Percentiles rank a stretch among this genome's conserved stretches.
These are phyloP conservation scores for Yamadazyma diddensiae DNA, from an alignment of 1,139 yeast genomes.

Conservation along the genomic window DNA sequence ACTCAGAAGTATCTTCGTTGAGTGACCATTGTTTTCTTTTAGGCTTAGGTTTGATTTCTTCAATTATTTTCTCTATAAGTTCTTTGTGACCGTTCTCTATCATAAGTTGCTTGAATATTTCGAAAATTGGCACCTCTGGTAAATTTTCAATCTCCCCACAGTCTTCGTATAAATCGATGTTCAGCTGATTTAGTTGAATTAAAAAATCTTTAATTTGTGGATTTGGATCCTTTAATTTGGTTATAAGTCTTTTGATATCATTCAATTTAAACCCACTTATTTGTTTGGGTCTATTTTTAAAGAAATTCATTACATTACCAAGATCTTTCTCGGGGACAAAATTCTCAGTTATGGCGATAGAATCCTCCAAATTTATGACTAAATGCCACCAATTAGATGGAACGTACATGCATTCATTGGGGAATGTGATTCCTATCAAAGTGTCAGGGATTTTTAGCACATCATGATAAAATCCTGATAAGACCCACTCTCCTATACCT, in stretches of 20 bases:
- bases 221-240: constrained; percentile 18
- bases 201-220: constrained; percentile 10
- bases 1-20: constrained; percentile 4
- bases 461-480: constrained; percentile 77
- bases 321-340: constrained; percentile 70
- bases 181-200: constrained; percentile 5
- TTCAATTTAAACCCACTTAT: constrained; percentile 73
- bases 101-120: constrained; percentile 50
- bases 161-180: constrained; percentile 34
- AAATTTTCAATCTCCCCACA: constrained; percentile 38
- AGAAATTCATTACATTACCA: constrained; percentile 60
- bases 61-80: constrained; percentile 32
- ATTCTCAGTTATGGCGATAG: constrained; percentile 81
- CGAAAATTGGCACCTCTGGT: constrained; percentile 56
- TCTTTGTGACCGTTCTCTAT: constrained; percentile 28
- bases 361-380: constrained; percentile 77
- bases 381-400: constrained; percentile 98
- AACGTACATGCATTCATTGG: constrained; percentile 84
- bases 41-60: constrained; percentile 21
- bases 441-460: constrained; percentile 46
- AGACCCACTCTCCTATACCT: constrained; percentile 88
- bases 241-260: constrained; percentile 42
- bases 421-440: constrained; percentile 67
- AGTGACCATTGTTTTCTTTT: constrained; percentile 14
- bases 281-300: constrained; percentile 65